Conservation (phyloP, 441 rosid genomes). For the Viola pubescens region DNA sequence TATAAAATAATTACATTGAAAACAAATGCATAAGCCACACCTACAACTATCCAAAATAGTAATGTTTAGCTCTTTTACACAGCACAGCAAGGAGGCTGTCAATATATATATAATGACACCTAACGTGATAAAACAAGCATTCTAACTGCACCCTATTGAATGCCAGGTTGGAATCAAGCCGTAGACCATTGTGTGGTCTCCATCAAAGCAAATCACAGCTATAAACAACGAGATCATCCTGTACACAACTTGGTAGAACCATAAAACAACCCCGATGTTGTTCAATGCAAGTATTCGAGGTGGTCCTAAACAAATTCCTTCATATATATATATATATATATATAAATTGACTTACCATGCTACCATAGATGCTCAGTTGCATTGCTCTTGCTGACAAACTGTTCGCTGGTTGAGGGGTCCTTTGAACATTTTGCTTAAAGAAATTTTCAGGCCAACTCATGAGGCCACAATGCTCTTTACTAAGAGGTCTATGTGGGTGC, state of each 20-base stretch:
- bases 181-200: too few relatives aligned
- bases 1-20: background rate
- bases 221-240: background rate
- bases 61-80: background rate
- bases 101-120: background rate
- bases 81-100: background rate
- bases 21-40: background rate
- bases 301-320: background rate
- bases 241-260: background rate
- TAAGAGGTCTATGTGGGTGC: slow-evolving; percentile 41
- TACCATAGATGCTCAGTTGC: slow-evolving; percentile 68
- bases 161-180: too few relatives aligned
- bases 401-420: slow-evolving; percentile 18
- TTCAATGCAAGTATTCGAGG: too few relatives aligned
- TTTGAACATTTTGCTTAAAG: slow-evolving; percentile 19
- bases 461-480: slow-evolving; percentile 53
- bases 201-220: too few relatives aligned
- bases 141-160: background rate
- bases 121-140: background rate
- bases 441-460: slow-evolving; percentile 74
- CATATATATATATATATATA: background rate
- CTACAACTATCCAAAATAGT: background rate
- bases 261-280: too few relatives aligned
- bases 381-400: slow-evolving; percentile 64
- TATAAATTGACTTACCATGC: slow-evolving; percentile 40